A percentile compares a stretch with the other conserved stretches of the same genome.
phyloP scores from a whole-genome alignment of 352 stramenopile genomes.

The Globisporangium carolinianum region DNA sequence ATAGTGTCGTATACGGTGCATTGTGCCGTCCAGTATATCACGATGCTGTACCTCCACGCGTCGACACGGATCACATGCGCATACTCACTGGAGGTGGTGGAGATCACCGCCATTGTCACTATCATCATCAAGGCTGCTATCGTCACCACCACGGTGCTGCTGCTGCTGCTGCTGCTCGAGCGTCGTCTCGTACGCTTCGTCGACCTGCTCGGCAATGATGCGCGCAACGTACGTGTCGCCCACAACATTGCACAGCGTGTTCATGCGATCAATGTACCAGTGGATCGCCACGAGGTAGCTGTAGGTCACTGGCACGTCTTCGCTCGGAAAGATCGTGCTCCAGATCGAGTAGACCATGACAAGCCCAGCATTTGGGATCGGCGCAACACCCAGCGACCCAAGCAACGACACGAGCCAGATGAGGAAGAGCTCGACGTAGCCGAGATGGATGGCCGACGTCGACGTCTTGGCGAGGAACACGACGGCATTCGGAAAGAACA shows the following conservation, averaged over 20 bases:
- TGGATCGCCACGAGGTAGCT: slow-evolving; percentile 69
- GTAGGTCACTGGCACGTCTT: slow-evolving; percentile 50
- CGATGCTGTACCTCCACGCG: too few relatives aligned
- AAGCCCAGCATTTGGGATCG: slow-evolving; percentile 61
- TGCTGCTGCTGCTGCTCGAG: slow-evolving; percentile 1
- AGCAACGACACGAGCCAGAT: slow-evolving; percentile 60
- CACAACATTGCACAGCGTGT: slow-evolving; percentile 66
- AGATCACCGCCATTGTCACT: neutral
- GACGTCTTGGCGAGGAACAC: slow-evolving; percentile 61
- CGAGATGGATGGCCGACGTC: slow-evolving; percentile 26
- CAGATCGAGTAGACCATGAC: slow-evolving; percentile 76
- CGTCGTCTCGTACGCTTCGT: slow-evolving; percentile 41
- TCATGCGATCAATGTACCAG: slow-evolving; percentile 65
- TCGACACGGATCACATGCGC: too few relatives aligned
- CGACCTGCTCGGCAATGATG: slow-evolving; percentile 71
- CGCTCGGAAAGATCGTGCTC: slow-evolving; percentile 54
- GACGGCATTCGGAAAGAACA: slow-evolving; percentile 62
- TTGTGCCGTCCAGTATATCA: too few relatives aligned
- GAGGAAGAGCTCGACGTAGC: slow-evolving; percentile 40
- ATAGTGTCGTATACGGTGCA: too few relatives aligned
- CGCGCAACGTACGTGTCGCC: slow-evolving; percentile 63
- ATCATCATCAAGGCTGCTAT: neutral
- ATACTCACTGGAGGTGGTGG: neutral
- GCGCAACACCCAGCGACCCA: slow-evolving; percentile 48
- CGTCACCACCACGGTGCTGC: neutral